Evolutionary conservation across 768 basidiomycete genomes (phyloP).

Genomic region (Kwoniella europaea): DNA sequence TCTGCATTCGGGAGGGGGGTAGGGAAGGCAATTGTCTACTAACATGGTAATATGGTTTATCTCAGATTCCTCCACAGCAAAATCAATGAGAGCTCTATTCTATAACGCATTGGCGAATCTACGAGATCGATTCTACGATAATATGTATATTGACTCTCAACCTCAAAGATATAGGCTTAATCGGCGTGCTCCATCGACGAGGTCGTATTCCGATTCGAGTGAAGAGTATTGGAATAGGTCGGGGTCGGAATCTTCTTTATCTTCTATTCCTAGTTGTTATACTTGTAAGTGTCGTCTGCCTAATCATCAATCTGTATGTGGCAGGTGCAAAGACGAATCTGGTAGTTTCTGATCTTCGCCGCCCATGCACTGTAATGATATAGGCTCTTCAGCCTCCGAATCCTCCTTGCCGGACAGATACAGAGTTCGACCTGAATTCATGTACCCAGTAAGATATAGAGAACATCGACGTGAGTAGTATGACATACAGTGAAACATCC

Average conservation of each 20-base stretch:
- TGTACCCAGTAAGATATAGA: background rate
- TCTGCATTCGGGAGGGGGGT: too few relatives aligned
- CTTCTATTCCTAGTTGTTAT: background rate
- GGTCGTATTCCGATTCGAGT: background rate
- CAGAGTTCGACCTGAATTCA: background rate
- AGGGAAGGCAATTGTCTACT: too few relatives aligned
- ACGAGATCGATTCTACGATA: background rate
- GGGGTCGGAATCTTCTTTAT: background rate
- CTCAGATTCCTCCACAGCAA: background rate
- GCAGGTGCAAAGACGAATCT: too few relatives aligned
- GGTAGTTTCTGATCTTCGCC: background rate
- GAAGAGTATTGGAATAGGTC: background rate
- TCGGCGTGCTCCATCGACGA: background rate
- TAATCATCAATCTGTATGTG: background rate
- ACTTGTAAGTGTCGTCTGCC: background rate
- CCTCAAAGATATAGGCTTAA: background rate
- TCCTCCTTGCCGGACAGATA: background rate
- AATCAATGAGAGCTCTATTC: background rate
- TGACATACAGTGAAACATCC: background rate
- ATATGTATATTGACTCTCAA: background rate
- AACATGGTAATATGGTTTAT: too few relatives aligned
- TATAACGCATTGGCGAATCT: background rate
- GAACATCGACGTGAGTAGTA: background rate
- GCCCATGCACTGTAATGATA: background rate
- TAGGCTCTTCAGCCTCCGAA: slow-evolving; percentile 2